Evolutionary conservation across 257 asterid genomes (phyloP).

Genomic region (Ophiorrhiza pumila): DNA sequence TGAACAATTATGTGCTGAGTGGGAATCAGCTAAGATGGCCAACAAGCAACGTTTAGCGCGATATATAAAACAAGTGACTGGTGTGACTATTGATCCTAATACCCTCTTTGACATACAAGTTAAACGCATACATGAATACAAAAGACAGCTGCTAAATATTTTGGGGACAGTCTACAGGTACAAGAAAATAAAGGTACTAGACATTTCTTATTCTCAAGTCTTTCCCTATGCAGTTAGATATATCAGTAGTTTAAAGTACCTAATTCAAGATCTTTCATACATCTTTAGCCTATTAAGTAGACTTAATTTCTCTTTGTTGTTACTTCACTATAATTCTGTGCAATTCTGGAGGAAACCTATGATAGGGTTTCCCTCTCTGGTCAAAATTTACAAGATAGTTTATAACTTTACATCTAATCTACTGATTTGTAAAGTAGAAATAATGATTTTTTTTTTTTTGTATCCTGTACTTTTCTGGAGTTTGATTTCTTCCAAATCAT

Average conservation of each 20-base stretch:
- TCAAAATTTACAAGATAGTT: background rate
- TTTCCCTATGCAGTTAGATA: background rate
- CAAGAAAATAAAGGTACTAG: constrained; percentile 92
- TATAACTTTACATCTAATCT: background rate
- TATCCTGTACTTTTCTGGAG: background rate
- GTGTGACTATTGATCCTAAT: constrained; percentile 76
- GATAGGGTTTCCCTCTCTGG: background rate
- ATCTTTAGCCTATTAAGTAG: background rate
- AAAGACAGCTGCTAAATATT: constrained; percentile 94
- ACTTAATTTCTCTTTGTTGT: background rate
- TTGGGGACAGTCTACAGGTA: constrained; percentile 85
- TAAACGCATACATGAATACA: constrained; percentile 97
- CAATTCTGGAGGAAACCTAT: background rate
- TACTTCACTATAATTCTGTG: background rate
- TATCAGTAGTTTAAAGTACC: background rate
- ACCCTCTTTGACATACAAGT: constrained; percentile 96
- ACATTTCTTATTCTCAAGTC: constrained; percentile 19
- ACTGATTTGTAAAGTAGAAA: background rate
- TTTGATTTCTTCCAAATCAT: background rate
- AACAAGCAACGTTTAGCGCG: constrained; percentile 85
- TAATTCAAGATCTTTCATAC: background rate
- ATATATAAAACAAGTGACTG: constrained; percentile 69
- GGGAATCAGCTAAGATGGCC: constrained; percentile 94
- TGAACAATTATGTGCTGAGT: constrained; percentile 67
- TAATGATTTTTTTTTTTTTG: background rate